A percentile compares a stretch with the other conserved stretches of the same genome.
phyloP scores from a whole-genome alignment of 495 filamentous ascomycete genomes.

The Podospora pseudocomata region DNA sequence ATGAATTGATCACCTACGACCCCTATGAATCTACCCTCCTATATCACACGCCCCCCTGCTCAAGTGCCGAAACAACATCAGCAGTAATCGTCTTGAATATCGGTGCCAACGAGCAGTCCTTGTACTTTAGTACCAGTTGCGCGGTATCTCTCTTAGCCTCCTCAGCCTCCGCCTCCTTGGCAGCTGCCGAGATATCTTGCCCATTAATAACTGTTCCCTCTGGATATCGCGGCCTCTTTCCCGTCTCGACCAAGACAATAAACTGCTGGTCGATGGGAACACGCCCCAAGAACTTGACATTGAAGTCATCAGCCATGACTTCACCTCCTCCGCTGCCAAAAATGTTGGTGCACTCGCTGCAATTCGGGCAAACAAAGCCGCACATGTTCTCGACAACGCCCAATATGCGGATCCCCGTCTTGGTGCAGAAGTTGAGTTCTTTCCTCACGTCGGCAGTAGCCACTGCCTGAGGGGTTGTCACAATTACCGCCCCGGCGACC shows the following conservation, averaged over 20 bases:
- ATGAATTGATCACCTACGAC: too few species aligned
- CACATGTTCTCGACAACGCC: conserved; percentile 98
- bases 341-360: conserved; percentile 87
- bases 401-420: conserved; percentile 75
- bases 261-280: conserved; percentile 83
- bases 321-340: conserved; percentile 87
- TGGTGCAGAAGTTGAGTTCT: conserved; percentile 92
- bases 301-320: conserved; percentile 84
- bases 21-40: neutral
- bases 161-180: neutral
- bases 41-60: neutral
- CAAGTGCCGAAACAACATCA: conserved; percentile 24
- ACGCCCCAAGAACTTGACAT: conserved; percentile 76
- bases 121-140: conserved; percentile 73
- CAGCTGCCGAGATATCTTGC: conserved; percentile 38
- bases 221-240: conserved; percentile 48
- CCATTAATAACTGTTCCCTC: conserved; percentile 48
- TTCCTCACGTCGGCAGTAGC: conserved; percentile 91
- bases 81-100: conserved; percentile 64
- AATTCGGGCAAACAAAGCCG: conserved; percentile 93
- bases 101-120: conserved; percentile 66
- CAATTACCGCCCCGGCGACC: conserved; percentile 78
- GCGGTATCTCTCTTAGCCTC: conserved; percentile 47
- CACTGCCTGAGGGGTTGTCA: conserved; percentile 94
- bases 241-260: conserved; percentile 52